Base-by-base conservation (phyloP, 139 green algal genomes). In the Nannochloris sp. region DNA sequence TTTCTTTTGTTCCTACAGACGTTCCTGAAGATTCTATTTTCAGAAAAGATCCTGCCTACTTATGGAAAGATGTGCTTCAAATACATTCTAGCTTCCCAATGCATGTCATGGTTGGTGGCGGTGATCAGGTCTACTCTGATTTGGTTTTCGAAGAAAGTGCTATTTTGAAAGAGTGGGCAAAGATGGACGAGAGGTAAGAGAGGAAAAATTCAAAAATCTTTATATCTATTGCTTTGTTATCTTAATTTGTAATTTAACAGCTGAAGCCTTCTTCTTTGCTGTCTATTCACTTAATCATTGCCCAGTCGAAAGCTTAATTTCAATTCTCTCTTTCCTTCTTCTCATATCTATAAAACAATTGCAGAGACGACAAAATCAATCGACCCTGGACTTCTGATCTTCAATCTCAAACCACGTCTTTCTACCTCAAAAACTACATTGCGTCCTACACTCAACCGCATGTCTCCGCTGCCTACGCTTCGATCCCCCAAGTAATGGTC, bases 21-120 rank as follows among this genome's bases (percentile, higher is more conserved):
- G 46, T 63, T 13, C 12, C 57, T 31, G 23, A 32, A 0, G 30
- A 60, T n/a, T 39, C 54, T 7, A 48, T 47, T 0, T 55, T 58
- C 33, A 42, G 33, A 6, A n/a, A 55, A 1, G 70, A 77, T 37
- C 63, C 70, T 8, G 46, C 71, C 12, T 66, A 77, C 34, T 65
- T 84, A 30, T 84, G 77, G 77, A 60, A 55, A 37, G 79, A 84
- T 64, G 30, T 81, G 36, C 44, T 78, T 57, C 36, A 47, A 36
- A 31, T 73, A 44, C 84, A 92, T 63, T 24, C 33, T 19, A 32
- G 59, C 29, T 73, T 67, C 5, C 80, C 80, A 3, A 54, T 92
- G 68, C 85, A 91, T 54, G 61, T 69, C 12, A 67, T 88, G 66
- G 67, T 91, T 9, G 84, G 84, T 13, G 77, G 71, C 36, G 82